These are phyloP conservation scores for Salix purpurea DNA, from an alignment of 345 rosid species.

Conservation along the genomic window DNA sequence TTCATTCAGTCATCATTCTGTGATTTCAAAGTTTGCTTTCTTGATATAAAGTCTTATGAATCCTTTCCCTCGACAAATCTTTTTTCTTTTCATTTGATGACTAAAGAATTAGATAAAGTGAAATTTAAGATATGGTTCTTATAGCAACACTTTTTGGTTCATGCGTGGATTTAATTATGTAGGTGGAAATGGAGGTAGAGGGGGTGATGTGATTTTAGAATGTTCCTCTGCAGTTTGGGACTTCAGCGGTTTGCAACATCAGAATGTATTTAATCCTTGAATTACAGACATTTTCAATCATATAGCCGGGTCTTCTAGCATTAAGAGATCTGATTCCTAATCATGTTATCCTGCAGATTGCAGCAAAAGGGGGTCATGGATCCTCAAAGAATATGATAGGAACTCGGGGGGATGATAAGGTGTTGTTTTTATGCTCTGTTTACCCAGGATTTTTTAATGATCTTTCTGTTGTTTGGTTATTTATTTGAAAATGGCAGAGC, in stretches of 20 bases:
- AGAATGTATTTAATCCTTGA: slow-evolving; percentile 49
- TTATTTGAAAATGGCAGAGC: background rate
- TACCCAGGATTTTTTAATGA: slow-evolving; percentile 10
- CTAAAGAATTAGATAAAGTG: background rate
- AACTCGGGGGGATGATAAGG: slow-evolving; percentile 87
- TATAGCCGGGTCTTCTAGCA: background rate
- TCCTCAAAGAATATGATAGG: slow-evolving; percentile 84
- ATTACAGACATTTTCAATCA: background rate
- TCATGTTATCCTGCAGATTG: slow-evolving; percentile 47
- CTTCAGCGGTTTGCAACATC: slow-evolving; percentile 81
- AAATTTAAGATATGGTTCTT: background rate
- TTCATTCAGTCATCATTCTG: background rate
- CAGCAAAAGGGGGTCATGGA: slow-evolving; percentile 74
- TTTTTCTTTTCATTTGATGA: background rate
- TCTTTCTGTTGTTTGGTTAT: slow-evolving; percentile 7
- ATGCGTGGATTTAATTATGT: slow-evolving; percentile 18
- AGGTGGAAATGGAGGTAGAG: slow-evolving; percentile 98
- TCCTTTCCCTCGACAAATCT: background rate
- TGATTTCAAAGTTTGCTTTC: background rate
- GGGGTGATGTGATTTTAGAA: slow-evolving; percentile 88
- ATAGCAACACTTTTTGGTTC: background rate
- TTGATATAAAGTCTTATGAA: background rate
- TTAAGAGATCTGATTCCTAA: background rate
- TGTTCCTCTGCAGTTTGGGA: slow-evolving; percentile 86
- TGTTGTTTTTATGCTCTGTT: slow-evolving; percentile 11